These are phyloP conservation scores for Eucalyptus paniculata DNA, from an alignment of 345 rosid genomes.

Conservation along the genomic window DNA sequence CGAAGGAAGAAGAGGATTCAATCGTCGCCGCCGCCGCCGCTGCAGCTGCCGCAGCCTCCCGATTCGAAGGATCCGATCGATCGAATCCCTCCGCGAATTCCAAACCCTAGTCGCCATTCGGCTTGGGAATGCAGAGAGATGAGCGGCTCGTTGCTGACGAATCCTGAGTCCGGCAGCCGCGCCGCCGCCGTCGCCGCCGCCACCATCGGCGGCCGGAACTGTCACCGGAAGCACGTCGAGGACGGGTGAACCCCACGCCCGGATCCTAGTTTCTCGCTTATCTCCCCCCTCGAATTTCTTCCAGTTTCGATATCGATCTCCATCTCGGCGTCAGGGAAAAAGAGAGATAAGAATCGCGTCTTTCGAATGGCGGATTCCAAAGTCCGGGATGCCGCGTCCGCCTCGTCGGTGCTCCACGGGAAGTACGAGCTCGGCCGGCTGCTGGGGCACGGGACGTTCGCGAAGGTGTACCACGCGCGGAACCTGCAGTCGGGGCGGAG, in stretches of 20 bases:
- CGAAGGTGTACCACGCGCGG: slow-evolving; percentile 75
- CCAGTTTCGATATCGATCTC: not conserved
- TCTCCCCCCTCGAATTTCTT: not conserved
- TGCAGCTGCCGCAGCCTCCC: not conserved
- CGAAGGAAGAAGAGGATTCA: not conserved
- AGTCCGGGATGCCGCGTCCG: slow-evolving; percentile 1
- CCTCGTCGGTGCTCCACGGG: slow-evolving; percentile 46
- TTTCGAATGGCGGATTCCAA: not conserved
- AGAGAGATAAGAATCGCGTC: not conserved
- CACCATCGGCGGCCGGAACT: slow-evolving; percentile 66
- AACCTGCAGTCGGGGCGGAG: slow-evolving; percentile 45
- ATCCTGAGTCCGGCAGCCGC: slow-evolving; percentile 12
- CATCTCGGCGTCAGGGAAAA: not conserved
- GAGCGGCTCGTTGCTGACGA: slow-evolving; percentile 8
- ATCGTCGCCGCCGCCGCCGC: not conserved
- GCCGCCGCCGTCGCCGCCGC: slow-evolving; percentile 25
- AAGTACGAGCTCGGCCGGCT: slow-evolving; percentile 83
- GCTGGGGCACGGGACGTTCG: slow-evolving; percentile 83
- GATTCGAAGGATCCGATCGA: not conserved
- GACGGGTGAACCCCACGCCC: slow-evolving; percentile 64
- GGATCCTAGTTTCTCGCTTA: not conserved
- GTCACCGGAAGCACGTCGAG: slow-evolving; percentile 94
- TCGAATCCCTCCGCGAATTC: not conserved
- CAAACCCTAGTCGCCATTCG: not conserved
- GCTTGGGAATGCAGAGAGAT: slow-evolving; percentile 37